Percentiles rank a stretch among this genome's conserved stretches.
phyloP scores from a whole-genome alignment of 495 filamentous ascomycete genomes.

The Annulohypoxylon nitens region DNA sequence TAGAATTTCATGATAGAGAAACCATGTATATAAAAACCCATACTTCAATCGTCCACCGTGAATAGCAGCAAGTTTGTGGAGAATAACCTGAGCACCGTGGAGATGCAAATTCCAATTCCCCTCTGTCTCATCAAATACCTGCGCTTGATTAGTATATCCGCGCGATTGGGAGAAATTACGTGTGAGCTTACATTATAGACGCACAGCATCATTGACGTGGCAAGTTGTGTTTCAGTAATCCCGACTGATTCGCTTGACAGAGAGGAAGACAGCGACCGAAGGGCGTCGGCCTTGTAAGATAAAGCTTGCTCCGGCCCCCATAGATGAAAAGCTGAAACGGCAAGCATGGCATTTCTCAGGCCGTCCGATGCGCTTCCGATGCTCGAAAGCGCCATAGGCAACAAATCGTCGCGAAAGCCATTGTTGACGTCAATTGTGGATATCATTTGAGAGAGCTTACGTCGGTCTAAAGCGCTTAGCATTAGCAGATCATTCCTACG shows the following conservation, averaged over 20 bases:
- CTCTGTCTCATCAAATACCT: slow-evolving; percentile 57
- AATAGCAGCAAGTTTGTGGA: slow-evolving; percentile 44
- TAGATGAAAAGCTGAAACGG: slow-evolving; percentile 52
- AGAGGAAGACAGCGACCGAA: slow-evolving; percentile 51
- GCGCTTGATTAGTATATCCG: slow-evolving; percentile 22
- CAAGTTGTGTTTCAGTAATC: slow-evolving; percentile 53
- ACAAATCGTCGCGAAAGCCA: slow-evolving; percentile 52
- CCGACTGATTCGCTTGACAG: slow-evolving; percentile 44
- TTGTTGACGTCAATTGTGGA: slow-evolving; percentile 54
- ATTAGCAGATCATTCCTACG: slow-evolving; percentile 17
- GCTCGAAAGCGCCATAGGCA: slow-evolving; percentile 52
- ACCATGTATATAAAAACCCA: slow-evolving; percentile 54
- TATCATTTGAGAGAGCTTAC: slow-evolving; percentile 53
- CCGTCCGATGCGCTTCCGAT: slow-evolving; percentile 48
- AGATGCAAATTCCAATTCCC: slow-evolving; percentile 54
- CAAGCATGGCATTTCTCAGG: slow-evolving; percentile 54
- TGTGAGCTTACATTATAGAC: slow-evolving; percentile 52
- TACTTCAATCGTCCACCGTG: slow-evolving; percentile 47
- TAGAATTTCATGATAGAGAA: slow-evolving; percentile 54
- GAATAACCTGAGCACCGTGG: slow-evolving; percentile 51
- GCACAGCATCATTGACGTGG: slow-evolving; percentile 56
- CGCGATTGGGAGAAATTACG: neutral
- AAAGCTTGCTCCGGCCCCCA: slow-evolving; percentile 50
- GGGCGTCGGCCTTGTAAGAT: slow-evolving; percentile 52
- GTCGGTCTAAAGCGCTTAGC: slow-evolving; percentile 43